phyloP scores from a whole-genome alignment of 352 stramenopile genomes.

The Globisporangium spinosum region DNA sequence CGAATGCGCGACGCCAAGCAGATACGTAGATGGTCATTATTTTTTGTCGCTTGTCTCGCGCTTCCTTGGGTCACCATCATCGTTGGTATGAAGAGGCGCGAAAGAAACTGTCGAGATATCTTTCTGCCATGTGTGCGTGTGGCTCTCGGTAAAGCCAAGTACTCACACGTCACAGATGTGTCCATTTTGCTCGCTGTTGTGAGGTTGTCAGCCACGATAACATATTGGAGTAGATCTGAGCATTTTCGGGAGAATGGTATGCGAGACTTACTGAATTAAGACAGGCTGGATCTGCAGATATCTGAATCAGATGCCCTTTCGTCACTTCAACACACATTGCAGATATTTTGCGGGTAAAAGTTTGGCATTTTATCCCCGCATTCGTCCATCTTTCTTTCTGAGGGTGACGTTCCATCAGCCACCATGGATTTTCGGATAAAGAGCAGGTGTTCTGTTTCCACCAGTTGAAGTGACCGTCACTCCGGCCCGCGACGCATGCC shows the following conservation, averaged over 20 bases:
- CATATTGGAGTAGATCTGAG: background rate
- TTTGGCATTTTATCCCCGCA: no score
- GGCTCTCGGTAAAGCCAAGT: background rate
- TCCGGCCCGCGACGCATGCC: background rate
- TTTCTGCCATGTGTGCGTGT: background rate
- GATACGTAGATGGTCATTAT: slow-evolving; percentile 2
- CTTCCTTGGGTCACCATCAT: slow-evolving; percentile 1
- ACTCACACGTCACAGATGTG: slow-evolving; percentile 9
- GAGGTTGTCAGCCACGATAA: background rate
- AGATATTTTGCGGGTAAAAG: no score
- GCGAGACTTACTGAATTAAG: background rate
- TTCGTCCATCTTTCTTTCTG: no score
- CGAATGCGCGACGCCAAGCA: background rate
- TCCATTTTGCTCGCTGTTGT: background rate
- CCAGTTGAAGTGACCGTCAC: slow-evolving; percentile 14
- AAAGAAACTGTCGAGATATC: background rate
- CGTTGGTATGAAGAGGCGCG: background rate
- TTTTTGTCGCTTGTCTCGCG: background rate
- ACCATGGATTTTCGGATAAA: no score
- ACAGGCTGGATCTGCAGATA: background rate
- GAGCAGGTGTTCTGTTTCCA: no score
- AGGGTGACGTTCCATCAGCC: no score
- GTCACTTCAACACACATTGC: background rate
- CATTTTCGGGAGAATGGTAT: background rate
- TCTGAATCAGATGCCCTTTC: background rate